Conservation (phyloP, 352 stramenopile species). For the Salisapilia sapeloensis region DNA sequence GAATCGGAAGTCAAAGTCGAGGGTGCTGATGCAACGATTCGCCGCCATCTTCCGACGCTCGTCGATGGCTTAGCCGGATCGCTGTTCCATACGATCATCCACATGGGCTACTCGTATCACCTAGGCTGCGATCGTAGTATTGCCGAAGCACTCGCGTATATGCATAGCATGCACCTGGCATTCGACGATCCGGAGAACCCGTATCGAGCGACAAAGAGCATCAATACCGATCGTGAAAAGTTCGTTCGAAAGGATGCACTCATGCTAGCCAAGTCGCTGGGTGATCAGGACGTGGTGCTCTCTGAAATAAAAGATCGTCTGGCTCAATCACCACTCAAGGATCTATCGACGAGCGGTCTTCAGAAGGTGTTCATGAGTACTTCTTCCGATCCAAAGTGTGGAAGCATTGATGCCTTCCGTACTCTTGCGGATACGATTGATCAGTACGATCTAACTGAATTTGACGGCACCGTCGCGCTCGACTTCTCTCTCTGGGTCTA, state of each 20-base stretch:
- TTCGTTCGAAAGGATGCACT: slow-evolving; percentile 10
- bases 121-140: slow-evolving; percentile 14
- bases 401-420: slow-evolving; percentile 9
- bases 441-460: slow-evolving; percentile 8
- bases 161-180: slow-evolving; percentile 13
- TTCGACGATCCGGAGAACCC: slow-evolving; percentile 9
- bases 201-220: not conserved
- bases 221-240: slow-evolving; percentile 3
- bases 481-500: slow-evolving; percentile 20
- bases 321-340: slow-evolving; percentile 5
- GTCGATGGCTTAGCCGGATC: slow-evolving; percentile 13
- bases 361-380: slow-evolving; percentile 12
- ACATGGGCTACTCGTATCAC: slow-evolving; percentile 19
- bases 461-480: slow-evolving; percentile 10
- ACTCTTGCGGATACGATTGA: slow-evolving; percentile 10
- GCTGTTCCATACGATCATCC: slow-evolving; percentile 22
- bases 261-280: slow-evolving; percentile 6
- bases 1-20: slow-evolving; percentile 9
- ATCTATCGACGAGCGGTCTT: slow-evolving; percentile 13
- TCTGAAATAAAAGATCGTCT: slow-evolving; percentile 9
- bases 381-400: slow-evolving; percentile 7
- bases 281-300: slow-evolving; percentile 8
- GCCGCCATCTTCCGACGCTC: slow-evolving; percentile 11
- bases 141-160: slow-evolving; percentile 16
- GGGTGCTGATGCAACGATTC: slow-evolving; percentile 10